These are phyloP conservation scores for Syzygium malaccense DNA, from an alignment of 441 rosid genomes.

Conservation along the genomic window DNA sequence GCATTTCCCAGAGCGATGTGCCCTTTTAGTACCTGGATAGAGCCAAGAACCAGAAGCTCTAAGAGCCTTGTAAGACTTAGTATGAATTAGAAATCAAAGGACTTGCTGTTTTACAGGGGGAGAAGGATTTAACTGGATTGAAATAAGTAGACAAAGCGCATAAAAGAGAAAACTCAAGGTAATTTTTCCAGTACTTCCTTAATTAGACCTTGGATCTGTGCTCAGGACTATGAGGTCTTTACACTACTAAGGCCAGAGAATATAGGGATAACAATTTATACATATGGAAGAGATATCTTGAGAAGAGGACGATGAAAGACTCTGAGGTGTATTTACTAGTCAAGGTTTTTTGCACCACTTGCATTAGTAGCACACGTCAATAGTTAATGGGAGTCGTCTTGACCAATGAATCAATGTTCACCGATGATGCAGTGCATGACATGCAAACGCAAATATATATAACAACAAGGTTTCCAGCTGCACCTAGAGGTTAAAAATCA, in stretches of 20 bases:
- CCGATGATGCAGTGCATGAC: background rate
- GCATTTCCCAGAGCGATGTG: slow-evolving; percentile 84
- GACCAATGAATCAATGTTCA: background rate
- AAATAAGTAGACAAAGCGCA: background rate
- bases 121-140: background rate
- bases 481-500: background rate
- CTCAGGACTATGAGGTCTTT: background rate
- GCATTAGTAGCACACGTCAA: background rate
- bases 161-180: background rate
- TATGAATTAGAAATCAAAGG: background rate
- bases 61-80: background rate
- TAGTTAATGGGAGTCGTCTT: background rate
- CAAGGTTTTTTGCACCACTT: background rate
- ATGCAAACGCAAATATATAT: background rate
- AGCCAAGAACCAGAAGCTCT: background rate
- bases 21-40: slow-evolving; percentile 78
- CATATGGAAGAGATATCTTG: background rate
- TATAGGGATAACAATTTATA: no score
- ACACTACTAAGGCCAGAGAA: background rate
- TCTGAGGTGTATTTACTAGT: background rate
- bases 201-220: background rate
- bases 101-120: background rate
- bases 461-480: background rate
- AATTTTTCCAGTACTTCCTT: background rate
- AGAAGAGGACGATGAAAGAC: background rate